These are phyloP conservation scores for Hydnomerulius pinastri DNA, from an alignment of 768 basidiomycete species.

Conservation along the genomic window DNA sequence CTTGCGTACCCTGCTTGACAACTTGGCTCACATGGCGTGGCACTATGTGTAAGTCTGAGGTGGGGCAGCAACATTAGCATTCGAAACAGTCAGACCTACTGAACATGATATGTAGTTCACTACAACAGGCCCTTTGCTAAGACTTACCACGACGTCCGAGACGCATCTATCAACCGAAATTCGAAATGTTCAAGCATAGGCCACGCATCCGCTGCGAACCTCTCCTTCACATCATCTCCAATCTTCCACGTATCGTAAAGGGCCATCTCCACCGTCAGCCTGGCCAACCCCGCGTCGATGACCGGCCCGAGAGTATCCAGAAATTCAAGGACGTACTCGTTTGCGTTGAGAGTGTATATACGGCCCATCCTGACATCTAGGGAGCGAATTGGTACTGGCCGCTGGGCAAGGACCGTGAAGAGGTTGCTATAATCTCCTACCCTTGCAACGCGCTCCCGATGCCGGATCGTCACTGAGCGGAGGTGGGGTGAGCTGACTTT, in stretches of 20 bases:
- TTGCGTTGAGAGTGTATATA: neutral
- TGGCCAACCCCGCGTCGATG: slow-evolving; percentile 2
- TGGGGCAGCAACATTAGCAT: too few species aligned
- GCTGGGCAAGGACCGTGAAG: slow-evolving; percentile 6
- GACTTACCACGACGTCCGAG: too few species aligned
- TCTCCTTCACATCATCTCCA: slow-evolving; percentile 8
- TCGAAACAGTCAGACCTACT: too few species aligned
- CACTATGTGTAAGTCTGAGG: too few species aligned
- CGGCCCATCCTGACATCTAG: slow-evolving; percentile 9
- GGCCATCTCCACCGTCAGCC: slow-evolving; percentile 9
- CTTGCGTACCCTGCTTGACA: too few species aligned
- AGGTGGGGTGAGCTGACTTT: slow-evolving; percentile 12
- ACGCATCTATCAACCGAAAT: slow-evolving; percentile 14
- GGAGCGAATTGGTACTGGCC: neutral
- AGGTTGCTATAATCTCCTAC: slow-evolving; percentile 4
- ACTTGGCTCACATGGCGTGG: too few species aligned
- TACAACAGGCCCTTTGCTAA: too few species aligned
- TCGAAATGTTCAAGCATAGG: slow-evolving; percentile 10
- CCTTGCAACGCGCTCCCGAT: slow-evolving; percentile 1
- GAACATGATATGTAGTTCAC: too few species aligned
- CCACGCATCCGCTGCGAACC: slow-evolving; percentile 10
- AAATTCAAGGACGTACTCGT: slow-evolving; percentile 7
- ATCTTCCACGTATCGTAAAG: slow-evolving; percentile 8
- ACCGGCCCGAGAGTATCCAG: slow-evolving; percentile 6
- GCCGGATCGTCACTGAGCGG: slow-evolving; percentile 6